Base-by-base conservation (phyloP, 768 basidiomycete genomes). In the Mrakia blollopis region DNA sequence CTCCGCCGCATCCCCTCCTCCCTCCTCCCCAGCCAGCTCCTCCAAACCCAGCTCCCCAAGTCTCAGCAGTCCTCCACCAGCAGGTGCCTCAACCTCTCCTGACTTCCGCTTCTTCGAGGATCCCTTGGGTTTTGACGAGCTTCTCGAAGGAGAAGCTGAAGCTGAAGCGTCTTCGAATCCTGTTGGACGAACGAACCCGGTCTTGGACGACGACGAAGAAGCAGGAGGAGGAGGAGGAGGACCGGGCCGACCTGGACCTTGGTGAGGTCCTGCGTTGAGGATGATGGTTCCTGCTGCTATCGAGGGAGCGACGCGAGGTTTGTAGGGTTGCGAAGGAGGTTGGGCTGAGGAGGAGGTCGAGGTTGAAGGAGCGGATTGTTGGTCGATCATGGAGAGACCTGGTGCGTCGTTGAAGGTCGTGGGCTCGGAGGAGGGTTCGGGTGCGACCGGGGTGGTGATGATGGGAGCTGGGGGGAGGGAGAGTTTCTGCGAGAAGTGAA, bases 131-230 rank as follows among this genome's bases (percentile, higher is more conserved):
- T n/a, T 54, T 13, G 71, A 50, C 39, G 39, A 41, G 47, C 21
- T 30, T 13, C 79, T 75, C 2, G 80, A 61, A 14, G 78, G 69
- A 10, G 81, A 80, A 3, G 16, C 13, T 21, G 47, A 50, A 16
- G 44, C 9, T 80, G 81, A 23, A 73, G 70, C 75, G 63, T 62
- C 65, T 7, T 72, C 35, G 52, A 60, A 57, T 6, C 50, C 54
- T n/a, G 39, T 72, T 4, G 47, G 47, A n/a, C 25, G 28, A 16
- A 72, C 50, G 52, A 72, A 52, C 28, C 37, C 35, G 14, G 7
- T 5, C 1, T 57, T 50, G 18, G 47, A 50, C 1, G 44, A 47
- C 4, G 47, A 50, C 1, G 44, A 47, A 16, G 44, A 25, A n/a
- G 13, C 57, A 2, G 44, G 44, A 44, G 41, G 69, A 41, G n/a